Evolutionary conservation across 1,284 basidiomycete species (phyloP), one percentile per base, ranked within the genome.

Genomic region (Ganoderma leucocontextum): DNA sequence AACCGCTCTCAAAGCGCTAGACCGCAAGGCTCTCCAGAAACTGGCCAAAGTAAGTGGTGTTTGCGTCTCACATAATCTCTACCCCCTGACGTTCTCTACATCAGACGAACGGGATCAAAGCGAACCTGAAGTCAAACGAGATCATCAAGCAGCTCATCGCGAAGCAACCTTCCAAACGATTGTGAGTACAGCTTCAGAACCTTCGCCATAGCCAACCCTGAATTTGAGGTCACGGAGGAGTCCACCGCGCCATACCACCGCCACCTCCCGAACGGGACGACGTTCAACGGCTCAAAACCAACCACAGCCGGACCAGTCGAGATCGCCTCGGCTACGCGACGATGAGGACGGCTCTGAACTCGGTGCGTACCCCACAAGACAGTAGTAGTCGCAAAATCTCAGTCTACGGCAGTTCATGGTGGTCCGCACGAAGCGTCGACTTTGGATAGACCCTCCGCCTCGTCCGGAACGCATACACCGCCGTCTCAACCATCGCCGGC

Each of bases 61-160:
- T 39, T 17, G 22, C 13, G 12, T 25, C 38, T 15, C 22, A 29
- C 2, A 35, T 22, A 25, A n/a, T 12, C 2, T 3, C 58, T 42
- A 29, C 36, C n/a, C 22, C n/a, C 58, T n/a, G 22, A 39, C 38
- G 38, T 29, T 22, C 58, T 4, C 13, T 22, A 5, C 38, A 13
- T 38, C 13, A 60, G 58, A 41, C 36, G 2, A 60, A 60, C 38
- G 58, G 58, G 35, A 60, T 60, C 58, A 60, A 60, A 38, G 58
- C 58, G 10, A 60, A 60, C 25, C n/a, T 60, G n/a, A 60, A 60
- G 22, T 60, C 58, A 0, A 38, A 12, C 13, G 38, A 60, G 12
- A 60, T 60, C 36, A 60, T 60, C 35, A 25, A 60, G n/a, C 36
- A 39, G 17, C 58, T 60, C 9, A 19, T 60, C n/a, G 22, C 36